A percentile compares a stretch with the other conserved stretches of the same genome.
Evolutionary conservation across 2,329 filamentous ascomycete genomes (phyloP).

Genomic region (Metarhizium rileyi): DNA sequence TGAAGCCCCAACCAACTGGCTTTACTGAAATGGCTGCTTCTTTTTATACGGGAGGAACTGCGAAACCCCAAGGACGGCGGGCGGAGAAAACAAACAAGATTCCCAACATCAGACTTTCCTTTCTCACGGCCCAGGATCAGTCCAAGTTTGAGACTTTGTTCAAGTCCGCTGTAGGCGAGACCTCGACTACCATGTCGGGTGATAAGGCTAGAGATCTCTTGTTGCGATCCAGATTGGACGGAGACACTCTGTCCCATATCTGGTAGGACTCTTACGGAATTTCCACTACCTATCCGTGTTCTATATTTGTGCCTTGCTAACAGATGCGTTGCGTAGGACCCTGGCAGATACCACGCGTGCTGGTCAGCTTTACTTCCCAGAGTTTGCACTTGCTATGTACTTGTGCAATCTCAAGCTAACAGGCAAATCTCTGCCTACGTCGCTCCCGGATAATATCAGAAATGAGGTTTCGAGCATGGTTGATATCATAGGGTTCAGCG

Average conservation of each 20-base stretch:
- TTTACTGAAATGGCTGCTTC: slow-evolving; percentile 59
- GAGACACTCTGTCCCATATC: slow-evolving; percentile 82
- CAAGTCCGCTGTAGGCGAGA: slow-evolving; percentile 83
- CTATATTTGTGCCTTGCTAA: slow-evolving; percentile 7
- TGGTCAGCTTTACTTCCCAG: slow-evolving; percentile 90
- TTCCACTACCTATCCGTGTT: neutral
- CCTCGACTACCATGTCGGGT: slow-evolving; percentile 76
- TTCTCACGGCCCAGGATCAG: slow-evolving; percentile 92
- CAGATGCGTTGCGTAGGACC: slow-evolving; percentile 46
- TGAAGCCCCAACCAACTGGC: slow-evolving; percentile 57
- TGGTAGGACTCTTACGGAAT: slow-evolving; percentile 47
- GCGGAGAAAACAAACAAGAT: slow-evolving; percentile 61
- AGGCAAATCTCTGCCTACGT: slow-evolving; percentile 67
- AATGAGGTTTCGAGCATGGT: slow-evolving; percentile 99
- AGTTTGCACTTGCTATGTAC: slow-evolving; percentile 97
- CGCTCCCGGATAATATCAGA: slow-evolving; percentile 73
- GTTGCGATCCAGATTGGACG: slow-evolving; percentile 77
- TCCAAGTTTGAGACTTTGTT: slow-evolving; percentile 96
- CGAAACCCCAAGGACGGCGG: slow-evolving; percentile 35
- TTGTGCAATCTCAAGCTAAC: slow-evolving; percentile 90
- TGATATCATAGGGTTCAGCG: slow-evolving; percentile 94
- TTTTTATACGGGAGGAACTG: slow-evolving; percentile 43
- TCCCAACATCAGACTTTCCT: slow-evolving; percentile 86
- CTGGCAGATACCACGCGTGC: slow-evolving; percentile 93
- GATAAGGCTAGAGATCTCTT: slow-evolving; percentile 89